Conservation (phyloP, 805 yeast species). For the Cyberlindnera amylophila region DNA sequence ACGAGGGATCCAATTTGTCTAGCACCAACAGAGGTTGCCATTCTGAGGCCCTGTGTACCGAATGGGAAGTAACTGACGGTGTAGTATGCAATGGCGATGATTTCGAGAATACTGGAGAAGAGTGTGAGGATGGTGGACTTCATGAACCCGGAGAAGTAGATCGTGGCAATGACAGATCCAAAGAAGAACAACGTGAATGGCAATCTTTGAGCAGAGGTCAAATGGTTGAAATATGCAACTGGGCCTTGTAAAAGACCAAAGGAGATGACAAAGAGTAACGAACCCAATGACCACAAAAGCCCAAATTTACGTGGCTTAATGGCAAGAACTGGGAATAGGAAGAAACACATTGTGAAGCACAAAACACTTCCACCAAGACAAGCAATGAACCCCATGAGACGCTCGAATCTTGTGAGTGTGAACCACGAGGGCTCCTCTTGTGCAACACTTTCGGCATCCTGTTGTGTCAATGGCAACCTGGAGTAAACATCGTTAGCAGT, state of each 20-base stretch:
- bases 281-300: slow-evolving; percentile 85
- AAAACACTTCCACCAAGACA: slow-evolving; percentile 74
- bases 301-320: slow-evolving; percentile 91
- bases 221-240: slow-evolving; percentile 67
- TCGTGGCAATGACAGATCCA: slow-evolving; percentile 71
- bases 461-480: slow-evolving; percentile 60
- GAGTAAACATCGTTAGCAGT: slow-evolving; percentile 56
- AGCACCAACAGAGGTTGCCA: slow-evolving; percentile 54
- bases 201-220: slow-evolving; percentile 69
- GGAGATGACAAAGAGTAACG: slow-evolving; percentile 77
- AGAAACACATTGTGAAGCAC: slow-evolving; percentile 78
- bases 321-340: slow-evolving; percentile 85
- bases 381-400: slow-evolving; percentile 70
- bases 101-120: slow-evolving; percentile 68
- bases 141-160: slow-evolving; percentile 66
- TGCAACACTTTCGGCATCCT: slow-evolving; percentile 38
- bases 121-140: slow-evolving; percentile 75
- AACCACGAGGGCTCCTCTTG: slow-evolving; percentile 76
- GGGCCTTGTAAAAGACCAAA: slow-evolving; percentile 95
- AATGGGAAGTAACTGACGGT: slow-evolving; percentile 92
- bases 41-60: slow-evolving; percentile 73
- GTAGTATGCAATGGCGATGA: slow-evolving; percentile 86
- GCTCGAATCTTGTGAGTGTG: slow-evolving; percentile 68
- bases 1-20: slow-evolving; percentile 36
- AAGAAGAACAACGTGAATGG: slow-evolving; percentile 80